phyloP scores from a whole-genome alignment of 2,329 filamentous ascomycete genomes.

The Metarhizium brunneum region DNA sequence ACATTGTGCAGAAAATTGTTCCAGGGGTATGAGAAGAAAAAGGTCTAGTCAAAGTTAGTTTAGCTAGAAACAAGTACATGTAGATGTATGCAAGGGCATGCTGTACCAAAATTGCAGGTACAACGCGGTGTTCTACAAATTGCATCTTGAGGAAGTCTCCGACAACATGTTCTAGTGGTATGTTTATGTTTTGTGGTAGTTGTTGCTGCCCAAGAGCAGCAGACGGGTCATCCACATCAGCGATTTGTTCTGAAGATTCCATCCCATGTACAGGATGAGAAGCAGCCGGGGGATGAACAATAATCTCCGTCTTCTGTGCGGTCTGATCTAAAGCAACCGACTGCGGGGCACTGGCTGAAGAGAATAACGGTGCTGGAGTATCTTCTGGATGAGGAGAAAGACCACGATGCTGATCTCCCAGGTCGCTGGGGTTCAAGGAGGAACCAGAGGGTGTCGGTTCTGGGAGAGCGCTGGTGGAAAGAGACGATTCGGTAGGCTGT shows the following conservation, averaged over 20 bases:
- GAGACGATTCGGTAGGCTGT: background rate
- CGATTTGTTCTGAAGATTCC: conserved; percentile 4
- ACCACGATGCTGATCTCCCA: conserved; percentile 12
- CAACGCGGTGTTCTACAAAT: conserved; percentile 89
- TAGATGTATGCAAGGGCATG: background rate
- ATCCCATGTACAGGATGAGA: background rate
- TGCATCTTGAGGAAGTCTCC: conserved; percentile 93
- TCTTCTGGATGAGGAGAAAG: conserved; percentile 55
- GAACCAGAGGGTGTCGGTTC: conserved; percentile 10
- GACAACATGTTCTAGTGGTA: conserved; percentile 58
- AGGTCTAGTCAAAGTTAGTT: conserved; percentile 49
- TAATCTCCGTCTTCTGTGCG: background rate
- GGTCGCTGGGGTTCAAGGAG: conserved; percentile 7
- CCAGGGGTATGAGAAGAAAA: conserved; percentile 98
- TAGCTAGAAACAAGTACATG: background rate
- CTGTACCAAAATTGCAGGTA: conserved; percentile 87
- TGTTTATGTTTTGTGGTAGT: conserved; percentile 1
- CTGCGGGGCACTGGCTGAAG: conserved; percentile 8
- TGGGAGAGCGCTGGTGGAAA: background rate
- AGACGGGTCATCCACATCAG: conserved; percentile 4
- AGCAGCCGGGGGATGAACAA: conserved; percentile 3
- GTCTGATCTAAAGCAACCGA: background rate
- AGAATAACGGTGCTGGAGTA: conserved; percentile 54
- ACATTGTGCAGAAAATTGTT: conserved; percentile 99
- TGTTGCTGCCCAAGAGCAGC: conserved; percentile 7